Evolutionary conservation across 257 asterid species (phyloP).

Genomic region (Lycium barbarum): DNA sequence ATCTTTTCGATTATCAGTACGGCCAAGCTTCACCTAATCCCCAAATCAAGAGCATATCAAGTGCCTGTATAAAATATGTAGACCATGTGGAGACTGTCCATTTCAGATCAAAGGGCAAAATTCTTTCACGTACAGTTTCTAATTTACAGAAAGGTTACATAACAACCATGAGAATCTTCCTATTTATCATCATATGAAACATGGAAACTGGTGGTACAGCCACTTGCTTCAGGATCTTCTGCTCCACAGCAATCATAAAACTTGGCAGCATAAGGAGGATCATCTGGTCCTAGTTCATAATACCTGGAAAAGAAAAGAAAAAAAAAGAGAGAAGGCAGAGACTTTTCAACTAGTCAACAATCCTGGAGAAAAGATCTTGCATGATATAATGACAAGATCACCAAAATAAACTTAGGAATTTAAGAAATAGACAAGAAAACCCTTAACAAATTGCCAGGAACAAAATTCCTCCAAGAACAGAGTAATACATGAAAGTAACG

Average conservation of each 20-base stretch:
- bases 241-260: slow-evolving; percentile 96
- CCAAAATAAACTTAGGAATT: neutral
- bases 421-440: neutral
- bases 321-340: neutral
- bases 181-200: slow-evolving; percentile 75
- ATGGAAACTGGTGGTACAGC: slow-evolving; percentile 75
- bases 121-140: neutral
- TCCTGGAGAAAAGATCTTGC: neutral
- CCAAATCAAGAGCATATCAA: neutral
- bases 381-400: neutral
- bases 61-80: neutral
- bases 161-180: slow-evolving; percentile 29
- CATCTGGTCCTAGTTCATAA: slow-evolving; percentile 81
- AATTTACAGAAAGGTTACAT: slow-evolving; percentile 24
- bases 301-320: slow-evolving; percentile 52
- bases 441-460: neutral
- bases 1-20: neutral
- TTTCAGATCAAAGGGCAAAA: slow-evolving; percentile 22
- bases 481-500: neutral
- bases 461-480: neutral
- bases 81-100: slow-evolving; percentile 1
- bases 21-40: neutral
- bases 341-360: neutral
- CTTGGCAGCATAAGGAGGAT: slow-evolving; percentile 97
- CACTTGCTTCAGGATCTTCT: slow-evolving; percentile 73